Evolutionary conservation across 257 asterid species (phyloP).

Genomic region (Solanum bulbocastanum): DNA sequence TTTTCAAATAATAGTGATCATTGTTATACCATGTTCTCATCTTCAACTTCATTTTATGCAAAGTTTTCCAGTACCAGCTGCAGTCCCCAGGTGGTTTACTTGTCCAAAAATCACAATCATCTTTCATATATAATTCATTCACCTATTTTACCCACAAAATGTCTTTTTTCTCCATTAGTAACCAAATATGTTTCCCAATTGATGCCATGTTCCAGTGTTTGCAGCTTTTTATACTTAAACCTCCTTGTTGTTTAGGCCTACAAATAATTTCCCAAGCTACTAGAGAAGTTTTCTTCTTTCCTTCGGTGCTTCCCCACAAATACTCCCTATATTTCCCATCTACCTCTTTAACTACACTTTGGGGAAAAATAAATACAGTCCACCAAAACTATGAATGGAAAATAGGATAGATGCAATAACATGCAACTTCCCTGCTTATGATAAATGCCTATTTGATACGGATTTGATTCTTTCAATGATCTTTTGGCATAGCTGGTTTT

Average conservation of each 20-base stretch:
- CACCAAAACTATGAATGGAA: background rate
- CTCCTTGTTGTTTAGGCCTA: background rate
- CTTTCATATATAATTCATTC: background rate
- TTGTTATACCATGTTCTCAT: background rate
- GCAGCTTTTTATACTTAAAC: background rate
- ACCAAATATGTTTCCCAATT: background rate
- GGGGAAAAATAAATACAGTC: background rate
- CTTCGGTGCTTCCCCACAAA: background rate
- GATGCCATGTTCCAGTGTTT: background rate
- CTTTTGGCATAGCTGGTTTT: background rate
- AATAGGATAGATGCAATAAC: background rate
- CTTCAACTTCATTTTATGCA: background rate
- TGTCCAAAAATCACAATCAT: background rate
- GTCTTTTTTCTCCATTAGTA: background rate
- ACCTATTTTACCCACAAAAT: background rate
- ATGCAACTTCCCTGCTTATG: background rate
- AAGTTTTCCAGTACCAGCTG: background rate
- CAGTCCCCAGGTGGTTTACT: background rate
- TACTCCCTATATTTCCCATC: too few species aligned
- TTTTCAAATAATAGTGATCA: background rate
- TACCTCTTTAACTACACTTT: background rate
- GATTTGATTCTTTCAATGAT: background rate
- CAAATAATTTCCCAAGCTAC: background rate
- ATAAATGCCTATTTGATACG: background rate
- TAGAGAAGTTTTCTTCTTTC: background rate